These are phyloP conservation scores for Hypoxylon lienhwacheense DNA, from an alignment of 495 filamentous ascomycete genomes.

Conservation along the genomic window DNA sequence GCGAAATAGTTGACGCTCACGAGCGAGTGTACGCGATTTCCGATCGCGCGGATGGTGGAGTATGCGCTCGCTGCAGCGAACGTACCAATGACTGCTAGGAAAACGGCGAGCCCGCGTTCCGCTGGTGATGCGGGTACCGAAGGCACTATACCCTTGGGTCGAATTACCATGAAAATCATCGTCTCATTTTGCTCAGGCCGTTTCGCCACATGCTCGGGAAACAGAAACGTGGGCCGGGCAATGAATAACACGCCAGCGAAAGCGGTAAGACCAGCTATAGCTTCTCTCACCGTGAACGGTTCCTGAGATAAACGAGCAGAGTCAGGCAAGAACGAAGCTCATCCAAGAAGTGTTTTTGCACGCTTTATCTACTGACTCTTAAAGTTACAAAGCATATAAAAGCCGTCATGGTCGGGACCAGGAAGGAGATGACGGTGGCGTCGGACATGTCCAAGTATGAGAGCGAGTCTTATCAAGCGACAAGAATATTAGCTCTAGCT, in stretches of 20 bases:
- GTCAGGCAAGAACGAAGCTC: background rate
- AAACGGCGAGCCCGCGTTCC: constrained; percentile 68
- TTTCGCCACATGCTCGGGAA: constrained; percentile 21
- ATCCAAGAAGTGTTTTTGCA: background rate
- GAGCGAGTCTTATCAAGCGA: constrained; percentile 64
- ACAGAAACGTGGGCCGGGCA: constrained; percentile 65
- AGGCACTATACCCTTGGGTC: constrained; percentile 24
- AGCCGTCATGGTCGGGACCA: constrained; percentile 73
- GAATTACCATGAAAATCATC: constrained; percentile 36
- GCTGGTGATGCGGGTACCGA: constrained; percentile 51
- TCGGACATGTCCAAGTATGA: constrained; percentile 78
- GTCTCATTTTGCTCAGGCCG: background rate
- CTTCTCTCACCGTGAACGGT: constrained; percentile 69
- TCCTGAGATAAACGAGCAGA: constrained; percentile 44
- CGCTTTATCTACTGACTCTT: constrained; percentile 31
- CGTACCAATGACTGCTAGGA: constrained; percentile 69
- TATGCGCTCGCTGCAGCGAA: constrained; percentile 71
- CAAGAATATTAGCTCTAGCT: background rate
- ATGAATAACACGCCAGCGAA: constrained; percentile 76
- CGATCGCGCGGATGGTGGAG: constrained; percentile 76
- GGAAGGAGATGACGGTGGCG: constrained; percentile 79
- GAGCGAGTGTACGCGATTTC: constrained; percentile 73
- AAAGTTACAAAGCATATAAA: constrained; percentile 68
- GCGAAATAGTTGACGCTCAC: constrained; percentile 82
- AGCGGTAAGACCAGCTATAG: constrained; percentile 68